Conservation (phyloP, 2,329 filamentous ascomycete species). For the Ascochyta rabiei region DNA sequence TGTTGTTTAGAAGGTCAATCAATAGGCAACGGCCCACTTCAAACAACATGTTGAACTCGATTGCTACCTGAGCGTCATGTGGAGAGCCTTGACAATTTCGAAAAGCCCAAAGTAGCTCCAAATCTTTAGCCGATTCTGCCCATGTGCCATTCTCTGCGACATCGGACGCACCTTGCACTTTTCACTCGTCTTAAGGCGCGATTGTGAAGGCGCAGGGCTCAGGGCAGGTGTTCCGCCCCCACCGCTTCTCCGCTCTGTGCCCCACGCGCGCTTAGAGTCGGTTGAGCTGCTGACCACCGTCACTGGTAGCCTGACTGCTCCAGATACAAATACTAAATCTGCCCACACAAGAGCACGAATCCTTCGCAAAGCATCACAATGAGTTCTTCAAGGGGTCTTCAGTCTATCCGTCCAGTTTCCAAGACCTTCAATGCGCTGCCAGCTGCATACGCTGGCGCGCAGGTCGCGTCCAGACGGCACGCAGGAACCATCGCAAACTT, state of each 20-base stretch:
- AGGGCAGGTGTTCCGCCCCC: conserved; percentile 14
- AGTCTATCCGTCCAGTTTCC: conserved; percentile 37
- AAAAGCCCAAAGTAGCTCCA: conserved; percentile 1
- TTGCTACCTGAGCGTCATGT: background rate
- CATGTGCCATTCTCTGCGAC: conserved; percentile 23
- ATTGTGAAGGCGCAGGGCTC: conserved; percentile 12
- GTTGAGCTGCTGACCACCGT: conserved; percentile 26
- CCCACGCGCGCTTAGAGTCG: conserved; percentile 36
- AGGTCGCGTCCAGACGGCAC: conserved; percentile 36
- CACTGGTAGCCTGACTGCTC: conserved; percentile 21
- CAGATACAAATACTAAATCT: conserved; percentile 30
- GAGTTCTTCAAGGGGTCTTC: conserved; percentile 41
- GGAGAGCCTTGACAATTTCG: background rate
- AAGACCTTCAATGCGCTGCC: conserved; percentile 34
- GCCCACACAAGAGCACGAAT: background rate
- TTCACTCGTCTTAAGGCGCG: conserved; percentile 6
- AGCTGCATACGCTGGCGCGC: conserved; percentile 31
- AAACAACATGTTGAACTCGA: background rate
- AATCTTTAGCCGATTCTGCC: conserved; percentile 26
- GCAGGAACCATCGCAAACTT: conserved; percentile 76
- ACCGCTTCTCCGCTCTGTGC: conserved; percentile 14
- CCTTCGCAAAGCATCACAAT: conserved; percentile 26
- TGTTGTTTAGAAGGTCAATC: conserved; percentile 5
- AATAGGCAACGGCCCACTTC: background rate
- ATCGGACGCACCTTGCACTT: conserved; percentile 19